Evolutionary conservation across 2,329 filamentous ascomycete genomes (phyloP).

Genomic region (Drechmeria coniospora): DNA sequence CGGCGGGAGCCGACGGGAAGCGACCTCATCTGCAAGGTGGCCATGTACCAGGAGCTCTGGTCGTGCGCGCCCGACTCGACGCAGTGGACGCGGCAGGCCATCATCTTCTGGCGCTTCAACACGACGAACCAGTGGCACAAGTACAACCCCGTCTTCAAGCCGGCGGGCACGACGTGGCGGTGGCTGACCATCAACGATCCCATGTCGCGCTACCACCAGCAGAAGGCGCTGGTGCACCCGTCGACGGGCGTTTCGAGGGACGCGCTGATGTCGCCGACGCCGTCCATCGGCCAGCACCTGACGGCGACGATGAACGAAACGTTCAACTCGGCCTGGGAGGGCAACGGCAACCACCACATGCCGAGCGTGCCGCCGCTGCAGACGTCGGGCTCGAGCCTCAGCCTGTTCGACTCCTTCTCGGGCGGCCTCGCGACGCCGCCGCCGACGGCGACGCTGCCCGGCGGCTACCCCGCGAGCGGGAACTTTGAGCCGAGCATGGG

Average conservation of each 20-base stretch:
- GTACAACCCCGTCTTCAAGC: constrained; percentile 31
- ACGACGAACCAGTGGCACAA: constrained; percentile 35
- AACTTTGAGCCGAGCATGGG: constrained; percentile 26
- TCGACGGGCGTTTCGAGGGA: constrained; percentile 20
- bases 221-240: constrained; percentile 25
- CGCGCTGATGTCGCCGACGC: constrained; percentile 38
- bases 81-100: constrained; percentile 40
- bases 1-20: constrained; percentile 29
- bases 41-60: constrained; percentile 54
- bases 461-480: constrained; percentile 25
- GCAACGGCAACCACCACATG: constrained; percentile 7
- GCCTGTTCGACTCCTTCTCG: constrained; percentile 33
- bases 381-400: constrained; percentile 18
- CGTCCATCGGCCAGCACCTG: constrained; percentile 33
- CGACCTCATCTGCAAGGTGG: constrained; percentile 43
- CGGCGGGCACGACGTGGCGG: constrained; percentile 42
- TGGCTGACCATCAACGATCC: constrained; percentile 47
- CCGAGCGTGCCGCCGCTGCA: constrained; percentile 19
- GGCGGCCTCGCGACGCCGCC: constrained; percentile 41
- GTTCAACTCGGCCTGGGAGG: constrained; percentile 32
- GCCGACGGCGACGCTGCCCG: constrained; percentile 34
- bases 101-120: constrained; percentile 49
- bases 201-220: constrained; percentile 41
- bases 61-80: constrained; percentile 31
- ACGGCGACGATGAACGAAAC: constrained; percentile 42